Conservation (phyloP, 1,284 basidiomycete genomes). For the Athelia sp. region DNA sequence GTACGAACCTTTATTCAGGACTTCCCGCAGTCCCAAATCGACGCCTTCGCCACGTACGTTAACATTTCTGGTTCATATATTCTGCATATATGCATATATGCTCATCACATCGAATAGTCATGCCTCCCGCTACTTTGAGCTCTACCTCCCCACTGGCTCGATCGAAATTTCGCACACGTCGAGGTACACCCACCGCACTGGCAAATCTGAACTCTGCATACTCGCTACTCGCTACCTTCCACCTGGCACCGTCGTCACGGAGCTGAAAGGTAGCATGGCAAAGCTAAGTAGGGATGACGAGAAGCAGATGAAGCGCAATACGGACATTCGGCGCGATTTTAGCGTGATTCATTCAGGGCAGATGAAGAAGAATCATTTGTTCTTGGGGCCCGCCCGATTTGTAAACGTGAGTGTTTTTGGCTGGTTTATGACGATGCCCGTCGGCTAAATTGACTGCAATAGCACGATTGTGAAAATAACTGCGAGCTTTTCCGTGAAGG, state of each 20-base stretch:
- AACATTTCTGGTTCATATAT: too few relatives aligned
- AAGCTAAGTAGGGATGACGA: slow-evolving; percentile 80
- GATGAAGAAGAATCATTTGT: slow-evolving; percentile 88
- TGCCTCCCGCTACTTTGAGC: slow-evolving; percentile 80
- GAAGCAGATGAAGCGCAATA: slow-evolving; percentile 70
- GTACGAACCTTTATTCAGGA: slow-evolving; percentile 69
- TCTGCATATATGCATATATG: too few relatives aligned
- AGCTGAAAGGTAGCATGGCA: slow-evolving; percentile 86
- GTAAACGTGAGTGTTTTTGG: slow-evolving; percentile 72
- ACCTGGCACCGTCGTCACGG: slow-evolving; percentile 69
- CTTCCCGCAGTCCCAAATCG: slow-evolving; percentile 76
- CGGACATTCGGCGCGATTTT: slow-evolving; percentile 80
- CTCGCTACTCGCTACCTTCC: slow-evolving; percentile 74
- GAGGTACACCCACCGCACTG: slow-evolving; percentile 78
- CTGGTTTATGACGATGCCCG: too few relatives aligned
- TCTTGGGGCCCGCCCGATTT: slow-evolving; percentile 90
- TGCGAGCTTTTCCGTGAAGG: slow-evolving; percentile 85
- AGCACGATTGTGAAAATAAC: slow-evolving; percentile 92
- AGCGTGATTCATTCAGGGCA: slow-evolving; percentile 88
- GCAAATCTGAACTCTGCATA: slow-evolving; percentile 87
- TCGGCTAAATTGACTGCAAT: too few relatives aligned
- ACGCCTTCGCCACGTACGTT: slow-evolving; percentile 81
- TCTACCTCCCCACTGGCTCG: slow-evolving; percentile 75
- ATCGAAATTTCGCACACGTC: slow-evolving; percentile 87
- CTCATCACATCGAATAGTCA: slow-evolving; percentile 57